These are phyloP conservation scores for Macrophomina phaseolina DNA, from an alignment of 2,329 filamentous ascomycete species.

Conservation along the genomic window DNA sequence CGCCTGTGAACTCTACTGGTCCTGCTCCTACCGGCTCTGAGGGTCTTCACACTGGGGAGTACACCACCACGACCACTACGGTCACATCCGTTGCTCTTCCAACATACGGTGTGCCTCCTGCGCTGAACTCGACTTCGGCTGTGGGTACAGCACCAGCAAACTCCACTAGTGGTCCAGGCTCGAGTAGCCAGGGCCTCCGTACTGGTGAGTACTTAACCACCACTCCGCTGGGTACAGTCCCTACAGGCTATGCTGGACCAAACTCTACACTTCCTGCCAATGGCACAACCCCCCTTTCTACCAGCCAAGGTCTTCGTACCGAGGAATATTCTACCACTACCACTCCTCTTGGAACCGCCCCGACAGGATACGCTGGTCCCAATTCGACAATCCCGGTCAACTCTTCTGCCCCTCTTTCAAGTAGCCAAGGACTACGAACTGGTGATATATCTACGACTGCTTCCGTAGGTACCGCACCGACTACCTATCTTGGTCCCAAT, in stretches of 20 bases:
- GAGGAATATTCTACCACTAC: not conserved
- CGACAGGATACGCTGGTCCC: no score
- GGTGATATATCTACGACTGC: not conserved
- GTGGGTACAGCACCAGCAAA: slow-evolving; percentile 13
- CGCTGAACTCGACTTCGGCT: slow-evolving; percentile 21
- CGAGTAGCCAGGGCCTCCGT: not conserved
- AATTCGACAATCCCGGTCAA: no score
- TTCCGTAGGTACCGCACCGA: not conserved
- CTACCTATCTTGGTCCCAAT: not conserved
- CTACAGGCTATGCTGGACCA: no score
- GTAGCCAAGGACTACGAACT: not conserved
- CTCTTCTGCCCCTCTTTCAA: not conserved
- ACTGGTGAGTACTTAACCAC: not conserved
- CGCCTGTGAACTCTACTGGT: slow-evolving; percentile 12
- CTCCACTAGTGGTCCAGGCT: not conserved
- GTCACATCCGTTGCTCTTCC: slow-evolving; percentile 6
- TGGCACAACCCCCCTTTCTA: not conserved
- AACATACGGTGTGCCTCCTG: not conserved
- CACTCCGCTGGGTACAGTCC: not conserved
- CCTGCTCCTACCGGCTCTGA: not conserved
- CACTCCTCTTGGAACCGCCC: not conserved
- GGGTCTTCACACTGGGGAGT: not conserved
- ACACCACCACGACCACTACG: slow-evolving; percentile 1
- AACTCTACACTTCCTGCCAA: no score
- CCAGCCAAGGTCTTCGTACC: not conserved